Evolutionary conservation across 1,139 yeast genomes (phyloP), one percentile per base, ranked within the genome.

Genomic region (Saccharomycopsis crataegensis): DNA sequence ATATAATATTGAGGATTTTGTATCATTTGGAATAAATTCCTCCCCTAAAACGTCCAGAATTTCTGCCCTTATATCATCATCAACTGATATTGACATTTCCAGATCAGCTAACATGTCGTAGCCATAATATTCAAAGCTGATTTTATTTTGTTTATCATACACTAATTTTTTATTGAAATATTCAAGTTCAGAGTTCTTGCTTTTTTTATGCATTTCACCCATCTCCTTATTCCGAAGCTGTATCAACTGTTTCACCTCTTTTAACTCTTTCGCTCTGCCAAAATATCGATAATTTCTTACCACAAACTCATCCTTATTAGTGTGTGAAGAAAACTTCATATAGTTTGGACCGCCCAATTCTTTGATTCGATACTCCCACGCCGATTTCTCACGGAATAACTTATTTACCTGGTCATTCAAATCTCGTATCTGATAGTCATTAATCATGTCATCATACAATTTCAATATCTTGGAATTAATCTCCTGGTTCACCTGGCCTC

Each of bases 211-310:
- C 51, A 53, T 59, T 48, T 60, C 38, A 44, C 52, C 55, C 34
- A 56, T 58, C 34, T 69, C 70, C 48, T 62, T 62, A 49, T 69
- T 66, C 46, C 68, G 68, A 46, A 69, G 65, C 56, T 75, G 71
- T 36, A 83, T 61, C 40, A 81, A 60, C 58, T 78, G 77, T 58
- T 79, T 76, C 3, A 85, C 91, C 60, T 88, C 96, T 0, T 91
- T 87, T 12, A 90, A 68, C 48, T 88, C 94, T 53, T 80, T 75
- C 0, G 96, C 96, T 49, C 96, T 69, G 0, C 97, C 97, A 68
- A 81, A 90, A 66, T 87, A 90, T 59, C 86, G 69, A 62, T 80
- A 82, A 1, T 90, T 87, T 50, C 79, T 70, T 14, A 72, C 64
- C 59, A 2, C 67, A 66, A 33, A 64, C 59, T 51, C 60, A 6